Evolutionary conservation across 2,329 filamentous ascomycete species (phyloP), one percentile per base, ranked within the genome.

Genomic region (Nemania sp.): DNA sequence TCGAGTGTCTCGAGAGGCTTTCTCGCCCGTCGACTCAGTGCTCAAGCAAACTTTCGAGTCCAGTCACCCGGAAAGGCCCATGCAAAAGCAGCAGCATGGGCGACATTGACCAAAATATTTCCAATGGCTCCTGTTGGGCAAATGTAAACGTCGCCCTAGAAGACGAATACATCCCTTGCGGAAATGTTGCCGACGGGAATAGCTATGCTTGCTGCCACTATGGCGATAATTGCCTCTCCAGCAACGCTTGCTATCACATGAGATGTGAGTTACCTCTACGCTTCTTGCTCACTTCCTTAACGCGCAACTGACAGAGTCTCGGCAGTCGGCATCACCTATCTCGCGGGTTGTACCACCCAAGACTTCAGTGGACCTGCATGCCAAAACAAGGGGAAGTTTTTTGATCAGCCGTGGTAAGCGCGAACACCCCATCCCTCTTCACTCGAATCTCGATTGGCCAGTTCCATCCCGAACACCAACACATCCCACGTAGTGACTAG

Each of bases 121-220:
- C 73, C 15, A 72, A 74, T 20, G 73, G 73, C 27, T 65, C 64
- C 6, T 75, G 73, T 59, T 74, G 70, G 62, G 53, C 55, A 29
- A 69, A 64, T 15, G 63, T 66, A 52, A 70, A 69, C 47, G 61
- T 65, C 43, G 53, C 63, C n/a, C 38, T 69, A 10, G 47, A 55
- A 15, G 53, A 67, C 0, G 66, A 63, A 2, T 74, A 72, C 49
- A 75, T 75, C 18, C 71, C 73, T 3, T 75, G 73, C 49, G 73
- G 73, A 6, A 74, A 74, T 26, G 68, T 47, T 0, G 71, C 62
- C 32, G 51, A 63, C 24, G 71, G 71, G 1, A 54, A 65, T 15
- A 64, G 68, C 22, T 73, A 68, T n/a, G 67, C 69, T 13, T 75
- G 73, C 35, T 75, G 73, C 59, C 68, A 65, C 47, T 58, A 55